Conservation (phyloP, 257 asterid species). For the Henckelia pumila region DNA sequence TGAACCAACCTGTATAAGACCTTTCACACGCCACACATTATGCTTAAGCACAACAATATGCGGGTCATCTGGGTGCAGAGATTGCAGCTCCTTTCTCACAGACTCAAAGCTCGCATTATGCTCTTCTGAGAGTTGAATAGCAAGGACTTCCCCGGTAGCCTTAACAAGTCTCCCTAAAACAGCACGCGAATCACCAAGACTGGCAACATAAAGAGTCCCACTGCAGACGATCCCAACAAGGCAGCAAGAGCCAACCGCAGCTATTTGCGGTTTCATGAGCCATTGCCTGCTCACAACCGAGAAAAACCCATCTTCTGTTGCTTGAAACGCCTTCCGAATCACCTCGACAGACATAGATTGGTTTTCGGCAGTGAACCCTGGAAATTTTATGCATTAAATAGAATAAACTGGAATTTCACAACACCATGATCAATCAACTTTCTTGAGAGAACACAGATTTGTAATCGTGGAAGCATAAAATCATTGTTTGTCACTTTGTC, state of each 20-base stretch:
- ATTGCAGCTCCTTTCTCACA: conserved; percentile 48
- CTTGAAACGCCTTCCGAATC: conserved; percentile 31
- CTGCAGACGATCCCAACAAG: conserved; percentile 51
- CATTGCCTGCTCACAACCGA: conserved; percentile 45
- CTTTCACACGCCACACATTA: conserved; percentile 61
- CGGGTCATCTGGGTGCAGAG: conserved; percentile 50
- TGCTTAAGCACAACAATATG: conserved; percentile 53
- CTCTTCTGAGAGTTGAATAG: conserved; percentile 51
- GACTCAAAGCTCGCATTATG: conserved; percentile 55
- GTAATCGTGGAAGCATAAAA: background rate
- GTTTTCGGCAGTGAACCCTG: conserved; percentile 38
- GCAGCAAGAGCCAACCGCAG: conserved; percentile 58
- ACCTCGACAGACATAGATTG: background rate
- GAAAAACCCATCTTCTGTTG: conserved; percentile 53
- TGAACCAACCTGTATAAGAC: conserved; percentile 45
- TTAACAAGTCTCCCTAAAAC: conserved; percentile 51
- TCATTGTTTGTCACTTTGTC: too few species aligned
- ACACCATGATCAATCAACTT: background rate
- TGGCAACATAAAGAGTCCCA: conserved; percentile 48
- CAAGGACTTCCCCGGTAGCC: conserved; percentile 50
- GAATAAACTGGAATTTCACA: background rate
- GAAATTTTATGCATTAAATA: background rate
- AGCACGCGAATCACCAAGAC: conserved; percentile 59
- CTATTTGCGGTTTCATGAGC: conserved; percentile 50
- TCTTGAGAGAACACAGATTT: background rate